These are phyloP conservation scores for Macrolepiota dolichaula DNA, from an alignment of 768 basidiomycete species.

Conservation along the genomic window DNA sequence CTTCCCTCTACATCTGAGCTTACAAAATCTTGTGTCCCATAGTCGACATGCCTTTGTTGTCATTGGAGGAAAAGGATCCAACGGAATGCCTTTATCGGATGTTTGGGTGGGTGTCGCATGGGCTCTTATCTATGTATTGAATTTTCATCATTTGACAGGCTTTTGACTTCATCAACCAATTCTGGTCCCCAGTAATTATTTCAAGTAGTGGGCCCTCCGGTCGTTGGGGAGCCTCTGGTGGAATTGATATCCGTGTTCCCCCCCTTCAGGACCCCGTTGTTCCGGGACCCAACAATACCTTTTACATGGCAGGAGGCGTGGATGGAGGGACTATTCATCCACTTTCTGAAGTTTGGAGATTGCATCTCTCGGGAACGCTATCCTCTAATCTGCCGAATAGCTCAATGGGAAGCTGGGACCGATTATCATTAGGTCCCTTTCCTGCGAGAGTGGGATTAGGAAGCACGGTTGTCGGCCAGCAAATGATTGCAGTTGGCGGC, in stretches of 20 bases:
- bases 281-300: conserved; percentile 64
- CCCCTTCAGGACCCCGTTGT: conserved; percentile 39
- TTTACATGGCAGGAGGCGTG: conserved; percentile 73
- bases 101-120: conserved; percentile 54
- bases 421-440: conserved; percentile 34
- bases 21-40: conserved; percentile 1
- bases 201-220: conserved; percentile 53
- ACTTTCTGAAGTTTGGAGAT: conserved; percentile 68
- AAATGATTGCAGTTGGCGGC: conserved; percentile 58
- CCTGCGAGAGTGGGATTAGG: conserved; percentile 47
- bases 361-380: conserved; percentile 66
- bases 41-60: conserved; percentile 76
- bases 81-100: conserved; percentile 56
- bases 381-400: conserved; percentile 60
- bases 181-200: conserved; percentile 65
- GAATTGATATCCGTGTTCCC: conserved; percentile 57
- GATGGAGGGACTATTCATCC: conserved; percentile 41
- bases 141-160: conserved; percentile 42
- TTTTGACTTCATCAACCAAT: conserved; percentile 71
- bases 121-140: not conserved
- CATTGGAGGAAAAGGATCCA: conserved; percentile 63
- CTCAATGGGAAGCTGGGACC: conserved; percentile 59
- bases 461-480: conserved; percentile 51
- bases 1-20: not conserved
- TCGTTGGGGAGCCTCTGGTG: conserved; percentile 72